Conservation (phyloP, 2,329 filamentous ascomycete species). For the Monosporascus cannonballus region DNA sequence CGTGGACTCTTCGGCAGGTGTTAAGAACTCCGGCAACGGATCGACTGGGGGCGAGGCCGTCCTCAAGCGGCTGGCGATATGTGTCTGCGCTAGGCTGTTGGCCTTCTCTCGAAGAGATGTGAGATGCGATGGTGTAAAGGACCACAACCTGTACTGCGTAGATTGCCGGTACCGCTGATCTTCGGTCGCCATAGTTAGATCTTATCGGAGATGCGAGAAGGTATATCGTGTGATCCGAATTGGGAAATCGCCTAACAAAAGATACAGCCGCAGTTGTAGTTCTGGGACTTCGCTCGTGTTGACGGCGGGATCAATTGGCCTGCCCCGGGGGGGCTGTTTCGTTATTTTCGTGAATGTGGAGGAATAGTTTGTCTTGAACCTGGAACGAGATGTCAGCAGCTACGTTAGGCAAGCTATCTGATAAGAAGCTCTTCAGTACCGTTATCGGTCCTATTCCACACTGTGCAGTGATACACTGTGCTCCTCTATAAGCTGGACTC, state of each 20-base stretch:
- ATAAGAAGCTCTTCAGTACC: not conserved
- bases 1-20: constrained; percentile 73
- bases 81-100: constrained; percentile 64
- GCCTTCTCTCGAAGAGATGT: constrained; percentile 68
- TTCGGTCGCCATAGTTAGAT: constrained; percentile 62
- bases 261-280: too few species aligned
- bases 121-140: constrained; percentile 72
- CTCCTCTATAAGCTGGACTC: too few species aligned
- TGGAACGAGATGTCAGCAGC: not conserved
- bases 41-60: constrained; percentile 43
- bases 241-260: too few species aligned
- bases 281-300: too few species aligned
- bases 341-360: too few species aligned
- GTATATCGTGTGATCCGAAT: too few species aligned
- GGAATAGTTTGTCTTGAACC: not conserved
- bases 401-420: not conserved
- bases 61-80: constrained; percentile 53
- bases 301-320: too few species aligned
- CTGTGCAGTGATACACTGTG: too few species aligned
- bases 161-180: constrained; percentile 87
- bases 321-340: too few species aligned
- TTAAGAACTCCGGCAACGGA: constrained; percentile 68
- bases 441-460: not conserved
- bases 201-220: too few species aligned
- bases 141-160: constrained; percentile 89